Evolutionary conservation across 148 eudicot genomes (phyloP).

Genomic region (Rhododendron molle): DNA sequence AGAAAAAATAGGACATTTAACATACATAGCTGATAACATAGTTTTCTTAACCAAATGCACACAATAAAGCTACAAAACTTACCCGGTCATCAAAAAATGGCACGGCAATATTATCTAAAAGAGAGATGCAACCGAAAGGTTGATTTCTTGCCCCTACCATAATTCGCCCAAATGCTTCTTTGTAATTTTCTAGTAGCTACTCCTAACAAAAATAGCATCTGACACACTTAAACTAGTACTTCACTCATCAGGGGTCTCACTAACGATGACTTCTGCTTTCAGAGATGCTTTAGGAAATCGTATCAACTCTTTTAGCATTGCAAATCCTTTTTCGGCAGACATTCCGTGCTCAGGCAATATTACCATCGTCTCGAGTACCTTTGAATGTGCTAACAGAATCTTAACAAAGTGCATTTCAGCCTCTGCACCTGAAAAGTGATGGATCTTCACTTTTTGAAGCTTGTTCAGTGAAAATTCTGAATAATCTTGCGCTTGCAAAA

Average conservation of each 20-base stretch:
- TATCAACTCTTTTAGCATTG: neutral
- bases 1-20: neutral
- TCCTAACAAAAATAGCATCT: too few relatives aligned
- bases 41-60: neutral
- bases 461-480: neutral
- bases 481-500: neutral
- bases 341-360: neutral
- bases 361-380: neutral
- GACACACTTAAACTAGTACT: too few relatives aligned
- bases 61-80: neutral
- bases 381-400: neutral
- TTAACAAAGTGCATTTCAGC: neutral
- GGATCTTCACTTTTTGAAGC: neutral
- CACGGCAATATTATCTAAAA: neutral
- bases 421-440: neutral
- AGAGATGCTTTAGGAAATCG: neutral
- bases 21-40: neutral
- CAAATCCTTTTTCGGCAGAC: neutral
- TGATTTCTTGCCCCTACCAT: neutral
- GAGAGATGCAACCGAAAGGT: neutral
- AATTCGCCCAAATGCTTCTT: neutral
- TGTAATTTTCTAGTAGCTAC: neutral
- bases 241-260: too few relatives aligned
- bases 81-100: neutral
- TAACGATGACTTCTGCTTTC: neutral